phyloP scores from a whole-genome alignment of 495 filamentous ascomycete species.

The Aspergillus leporis region DNA sequence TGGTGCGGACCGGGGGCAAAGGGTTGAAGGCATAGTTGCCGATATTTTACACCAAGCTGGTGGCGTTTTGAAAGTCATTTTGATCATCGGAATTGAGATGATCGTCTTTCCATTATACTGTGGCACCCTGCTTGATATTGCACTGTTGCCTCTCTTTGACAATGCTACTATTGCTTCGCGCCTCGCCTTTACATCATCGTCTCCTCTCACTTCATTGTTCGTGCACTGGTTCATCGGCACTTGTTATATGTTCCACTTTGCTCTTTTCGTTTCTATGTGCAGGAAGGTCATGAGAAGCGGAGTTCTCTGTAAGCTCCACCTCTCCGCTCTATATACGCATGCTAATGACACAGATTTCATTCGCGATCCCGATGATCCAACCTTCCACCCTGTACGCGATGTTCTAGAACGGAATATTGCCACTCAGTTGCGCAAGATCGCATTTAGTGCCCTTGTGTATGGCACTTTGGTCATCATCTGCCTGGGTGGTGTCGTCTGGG shows the following conservation, averaged over 20 bases:
- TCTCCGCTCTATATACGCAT: neutral
- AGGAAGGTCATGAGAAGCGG: conserved; percentile 93
- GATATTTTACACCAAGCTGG: conserved; percentile 89
- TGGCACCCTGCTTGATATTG: conserved; percentile 84
- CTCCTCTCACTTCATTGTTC: conserved; percentile 85
- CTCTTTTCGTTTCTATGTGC: conserved; percentile 98
- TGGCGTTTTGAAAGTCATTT: conserved; percentile 94
- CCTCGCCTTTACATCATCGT: conserved; percentile 69
- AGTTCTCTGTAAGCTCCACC: conserved; percentile 71
- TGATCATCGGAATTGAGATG: conserved; percentile 99
- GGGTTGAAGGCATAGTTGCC: conserved; percentile 75
- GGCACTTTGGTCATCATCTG: conserved; percentile 90
- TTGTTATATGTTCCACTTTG: conserved; percentile 99
- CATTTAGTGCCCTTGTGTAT: conserved; percentile 94
- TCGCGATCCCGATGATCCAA: conserved; percentile 96
- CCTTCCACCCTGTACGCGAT: conserved; percentile 96
- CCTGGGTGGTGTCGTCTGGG: conserved; percentile 94
- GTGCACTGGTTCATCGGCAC: conserved; percentile 99
- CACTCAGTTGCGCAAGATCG: conserved; percentile 93
- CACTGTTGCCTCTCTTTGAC: conserved; percentile 85
- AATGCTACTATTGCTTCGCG: conserved; percentile 73
- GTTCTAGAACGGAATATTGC: conserved; percentile 91
- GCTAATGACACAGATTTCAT: conserved; percentile 74
- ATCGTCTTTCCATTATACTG: conserved; percentile 96
- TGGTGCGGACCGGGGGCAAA: conserved; percentile 62